These are phyloP conservation scores for Fusarium annulatum DNA, from an alignment of 2,329 filamentous ascomycete species.

Conservation along the genomic window DNA sequence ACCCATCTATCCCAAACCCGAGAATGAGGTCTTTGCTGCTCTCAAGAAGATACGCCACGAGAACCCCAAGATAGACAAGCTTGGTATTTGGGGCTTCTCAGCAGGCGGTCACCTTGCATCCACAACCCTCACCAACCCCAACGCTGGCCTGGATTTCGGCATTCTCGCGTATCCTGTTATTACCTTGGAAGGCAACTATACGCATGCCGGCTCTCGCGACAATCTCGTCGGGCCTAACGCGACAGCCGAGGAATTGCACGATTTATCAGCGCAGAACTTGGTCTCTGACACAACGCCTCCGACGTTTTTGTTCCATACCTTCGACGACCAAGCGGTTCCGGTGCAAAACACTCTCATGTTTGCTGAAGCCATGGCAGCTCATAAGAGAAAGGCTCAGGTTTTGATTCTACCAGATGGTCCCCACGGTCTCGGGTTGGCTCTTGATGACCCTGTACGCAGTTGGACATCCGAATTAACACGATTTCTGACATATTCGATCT, in stretches of 20 bases:
- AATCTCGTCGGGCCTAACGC: constrained; percentile 15
- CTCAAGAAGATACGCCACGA: constrained; percentile 3
- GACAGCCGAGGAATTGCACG: neutral
- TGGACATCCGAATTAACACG: constrained; percentile 22
- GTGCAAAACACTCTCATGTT: constrained; percentile 19
- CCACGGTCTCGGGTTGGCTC: constrained; percentile 15
- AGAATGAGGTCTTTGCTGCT: constrained; percentile 14
- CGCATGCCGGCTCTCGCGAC: constrained; percentile 9
- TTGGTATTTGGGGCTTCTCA: constrained; percentile 29
- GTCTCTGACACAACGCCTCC: constrained; percentile 16
- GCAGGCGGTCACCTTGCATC: constrained; percentile 25
- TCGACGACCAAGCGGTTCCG: constrained; percentile 11
- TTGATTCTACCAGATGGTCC: constrained; percentile 9
- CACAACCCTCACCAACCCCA: constrained; percentile 19
- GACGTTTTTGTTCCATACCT: constrained; percentile 26
- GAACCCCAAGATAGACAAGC: neutral
- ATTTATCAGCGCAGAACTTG: constrained; percentile 18
- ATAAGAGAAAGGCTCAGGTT: constrained; percentile 4
- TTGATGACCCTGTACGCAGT: constrained; percentile 11
- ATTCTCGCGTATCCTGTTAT: constrained; percentile 22
- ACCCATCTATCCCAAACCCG: constrained; percentile 13
- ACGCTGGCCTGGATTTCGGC: constrained; percentile 12
- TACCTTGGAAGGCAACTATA: constrained; percentile 12
- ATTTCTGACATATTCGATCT: constrained; percentile 16
- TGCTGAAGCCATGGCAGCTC: constrained; percentile 3